These are phyloP conservation scores for Ophiostoma pallidulum DNA, from an alignment of 2,329 filamentous ascomycete species.

Conservation along the genomic window DNA sequence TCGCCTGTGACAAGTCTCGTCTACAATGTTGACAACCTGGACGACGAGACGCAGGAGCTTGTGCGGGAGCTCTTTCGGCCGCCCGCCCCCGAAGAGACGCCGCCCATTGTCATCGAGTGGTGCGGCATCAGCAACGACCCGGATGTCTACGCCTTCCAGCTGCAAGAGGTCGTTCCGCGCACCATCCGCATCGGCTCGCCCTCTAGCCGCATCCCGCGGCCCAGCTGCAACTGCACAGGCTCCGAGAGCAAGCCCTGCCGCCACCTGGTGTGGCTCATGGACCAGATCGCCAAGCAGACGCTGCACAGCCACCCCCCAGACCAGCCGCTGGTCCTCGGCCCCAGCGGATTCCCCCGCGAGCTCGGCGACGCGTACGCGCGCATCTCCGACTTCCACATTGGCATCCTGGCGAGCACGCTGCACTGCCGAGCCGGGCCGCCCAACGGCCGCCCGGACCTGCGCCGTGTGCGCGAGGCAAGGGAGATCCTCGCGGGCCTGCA, in stretches of 20 bases:
- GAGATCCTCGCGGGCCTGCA: conserved; percentile 42
- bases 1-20: conserved; percentile 26
- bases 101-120: conserved; percentile 39
- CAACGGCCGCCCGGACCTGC: conserved; percentile 21
- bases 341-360: conserved; percentile 22
- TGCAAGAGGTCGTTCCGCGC: conserved; percentile 44
- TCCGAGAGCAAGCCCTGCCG: conserved; percentile 31
- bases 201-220: conserved; percentile 29
- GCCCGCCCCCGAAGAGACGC: conserved; percentile 28
- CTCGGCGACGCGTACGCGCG: conserved; percentile 26
- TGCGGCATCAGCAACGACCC: conserved; percentile 32
- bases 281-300: conserved; percentile 41
- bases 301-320: conserved; percentile 34
- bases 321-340: conserved; percentile 24
- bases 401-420: conserved; percentile 42
- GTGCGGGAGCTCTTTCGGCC: conserved; percentile 35
- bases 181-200: conserved; percentile 40
- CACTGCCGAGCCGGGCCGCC: conserved; percentile 35
- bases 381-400: conserved; percentile 42
- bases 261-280: conserved; percentile 46
- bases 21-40: conserved; percentile 26
- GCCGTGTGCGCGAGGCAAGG: conserved; percentile 38
- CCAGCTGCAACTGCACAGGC: conserved; percentile 37
- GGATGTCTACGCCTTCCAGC: conserved; percentile 44
- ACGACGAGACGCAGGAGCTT: conserved; percentile 17